Percentiles rank a stretch among this genome's conserved stretches.
These are phyloP conservation scores for Delphinella strobiligena DNA, from an alignment of 2,329 filamentous ascomycete genomes.

Conservation along the genomic window DNA sequence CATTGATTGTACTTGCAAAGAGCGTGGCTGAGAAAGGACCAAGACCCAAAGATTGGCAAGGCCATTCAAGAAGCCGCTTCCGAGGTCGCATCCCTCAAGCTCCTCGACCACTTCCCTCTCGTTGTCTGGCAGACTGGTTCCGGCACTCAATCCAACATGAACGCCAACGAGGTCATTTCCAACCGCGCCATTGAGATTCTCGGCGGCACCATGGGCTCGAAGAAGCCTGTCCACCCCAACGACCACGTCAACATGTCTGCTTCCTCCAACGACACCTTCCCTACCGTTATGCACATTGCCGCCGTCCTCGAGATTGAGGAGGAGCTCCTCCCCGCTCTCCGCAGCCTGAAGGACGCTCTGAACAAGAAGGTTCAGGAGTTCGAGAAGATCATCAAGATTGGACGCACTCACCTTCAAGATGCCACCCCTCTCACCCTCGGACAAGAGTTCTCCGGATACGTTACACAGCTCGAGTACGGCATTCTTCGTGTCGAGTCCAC, in stretches of 20 bases:
- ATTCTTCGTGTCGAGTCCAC: conserved; percentile 75
- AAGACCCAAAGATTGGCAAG: conserved; percentile 77
- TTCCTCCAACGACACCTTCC: conserved; percentile 98
- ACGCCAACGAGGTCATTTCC: conserved; percentile 98
- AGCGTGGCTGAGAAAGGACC: not conserved
- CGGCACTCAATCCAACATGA: conserved; percentile 99
- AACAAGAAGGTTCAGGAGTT: conserved; percentile 85
- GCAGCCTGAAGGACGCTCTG: conserved; percentile 69
- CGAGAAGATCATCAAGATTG: conserved; percentile 96
- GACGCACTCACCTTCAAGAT: conserved; percentile 92
- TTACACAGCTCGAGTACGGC: conserved; percentile 83
- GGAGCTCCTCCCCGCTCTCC: conserved; percentile 70
- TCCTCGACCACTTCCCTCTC: conserved; percentile 93
- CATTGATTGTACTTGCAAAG: not conserved
- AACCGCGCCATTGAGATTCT: conserved; percentile 98
- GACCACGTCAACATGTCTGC: conserved; percentile 99
- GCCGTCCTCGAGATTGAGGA: conserved; percentile 87
- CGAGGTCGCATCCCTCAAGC: conserved; percentile 87
- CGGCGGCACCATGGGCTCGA: conserved; percentile 84
- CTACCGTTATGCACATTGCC: conserved; percentile 98
- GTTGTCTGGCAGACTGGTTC: conserved; percentile 99
- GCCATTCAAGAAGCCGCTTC: conserved; percentile 90
- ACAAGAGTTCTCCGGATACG: conserved; percentile 96
- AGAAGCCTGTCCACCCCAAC: conserved; percentile 98
- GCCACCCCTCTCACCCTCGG: conserved; percentile 90